phyloP scores from a whole-genome alignment of 345 rosid species.

The Physaria fendleri region DNA sequence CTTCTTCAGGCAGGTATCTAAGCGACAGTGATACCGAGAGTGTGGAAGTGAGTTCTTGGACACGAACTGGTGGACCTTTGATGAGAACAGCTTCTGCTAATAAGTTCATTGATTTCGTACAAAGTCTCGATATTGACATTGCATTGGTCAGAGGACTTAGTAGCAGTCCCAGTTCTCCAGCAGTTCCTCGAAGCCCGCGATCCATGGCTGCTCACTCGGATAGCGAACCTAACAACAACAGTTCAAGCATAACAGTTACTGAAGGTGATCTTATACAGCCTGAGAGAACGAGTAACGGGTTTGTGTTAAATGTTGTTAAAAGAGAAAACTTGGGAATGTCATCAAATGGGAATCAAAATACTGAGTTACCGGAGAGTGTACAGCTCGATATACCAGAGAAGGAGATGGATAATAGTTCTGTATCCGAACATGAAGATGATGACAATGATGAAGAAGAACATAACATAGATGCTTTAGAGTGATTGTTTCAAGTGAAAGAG shows the following conservation, averaged over 20 bases:
- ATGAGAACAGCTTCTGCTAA: constrained; percentile 95
- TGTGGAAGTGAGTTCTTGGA: constrained; percentile 76
- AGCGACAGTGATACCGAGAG: constrained; percentile 82
- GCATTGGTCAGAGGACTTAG: constrained; percentile 46
- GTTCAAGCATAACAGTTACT: constrained; percentile 58
- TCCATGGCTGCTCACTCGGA: constrained; percentile 30
- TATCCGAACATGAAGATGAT: constrained; percentile 42
- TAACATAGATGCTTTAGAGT: no score
- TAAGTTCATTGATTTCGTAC: constrained; percentile 69
- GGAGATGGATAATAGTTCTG: constrained; percentile 64
- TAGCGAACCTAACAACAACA: constrained; percentile 31
- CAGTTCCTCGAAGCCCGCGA: constrained; percentile 33
- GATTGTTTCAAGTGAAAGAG: no score
- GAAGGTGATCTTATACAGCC: constrained; percentile 90
- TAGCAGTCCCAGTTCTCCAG: constrained; percentile 42
- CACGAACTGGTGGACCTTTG: constrained; percentile 92
- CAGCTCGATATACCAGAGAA: constrained; percentile 65
- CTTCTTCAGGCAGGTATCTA: constrained; percentile 39
- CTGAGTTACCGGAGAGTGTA: constrained; percentile 55
- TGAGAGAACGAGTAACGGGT: constrained; percentile 62
- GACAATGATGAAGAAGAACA: neutral
- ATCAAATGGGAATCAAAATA: constrained; percentile 33
- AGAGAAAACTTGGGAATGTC: constrained; percentile 45
- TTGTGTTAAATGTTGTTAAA: constrained; percentile 68
- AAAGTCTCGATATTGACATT: constrained; percentile 50